Evolutionary conservation across 371 early-diverging fungal species (phyloP), one percentile per base, ranked within the genome.

Genomic region (Nematocida minor): DNA sequence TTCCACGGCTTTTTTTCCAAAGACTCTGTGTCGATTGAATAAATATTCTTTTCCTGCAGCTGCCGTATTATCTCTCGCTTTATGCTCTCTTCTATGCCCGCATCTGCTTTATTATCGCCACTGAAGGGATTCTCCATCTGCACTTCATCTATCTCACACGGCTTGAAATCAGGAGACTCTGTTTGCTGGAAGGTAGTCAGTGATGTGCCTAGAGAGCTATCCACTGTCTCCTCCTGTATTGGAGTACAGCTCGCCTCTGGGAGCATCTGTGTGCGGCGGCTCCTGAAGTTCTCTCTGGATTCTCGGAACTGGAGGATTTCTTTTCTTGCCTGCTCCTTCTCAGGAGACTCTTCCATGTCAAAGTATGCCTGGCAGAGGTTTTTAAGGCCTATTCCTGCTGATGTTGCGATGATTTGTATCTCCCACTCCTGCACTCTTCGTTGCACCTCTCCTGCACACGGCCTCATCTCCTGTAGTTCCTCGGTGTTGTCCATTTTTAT

Each of bases 391-490:
- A 40, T 57, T 9, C 22, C 29, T 9, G 25, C 71, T 16, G n/a
- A 14, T 2, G 16, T 4, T 22, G 46, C 25, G 22, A 70, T 71
- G 7, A 70, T 70, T 32, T 70, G 62, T 29, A 70, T 63, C 36
- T 70, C 71, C 71, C 71, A 70, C n/a, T 60, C 62, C 27, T 48
- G 18, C n/a, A 70, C 63, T 32, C 36, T 70, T 63, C 38, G 42
- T 32, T 60, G 60, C 1, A 70, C 71, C 31, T 48, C 71, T 63
- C 71, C 63, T 32, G 22, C 18, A 25, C 14, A 31, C n/a, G n/a
- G 40, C 62, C n/a, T 4, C 32, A 38, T 31, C n/a, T 7, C 29
- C 29, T 47, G 29, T 41, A 40, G 1, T 34, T 46, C 60, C 60
- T 51, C 60, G 11, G 22, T n/a, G 11, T 31, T n/a, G 7, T 6